Evolutionary conservation across 768 basidiomycete species (phyloP).

Genomic region (Tricholoma flavovirens): DNA sequence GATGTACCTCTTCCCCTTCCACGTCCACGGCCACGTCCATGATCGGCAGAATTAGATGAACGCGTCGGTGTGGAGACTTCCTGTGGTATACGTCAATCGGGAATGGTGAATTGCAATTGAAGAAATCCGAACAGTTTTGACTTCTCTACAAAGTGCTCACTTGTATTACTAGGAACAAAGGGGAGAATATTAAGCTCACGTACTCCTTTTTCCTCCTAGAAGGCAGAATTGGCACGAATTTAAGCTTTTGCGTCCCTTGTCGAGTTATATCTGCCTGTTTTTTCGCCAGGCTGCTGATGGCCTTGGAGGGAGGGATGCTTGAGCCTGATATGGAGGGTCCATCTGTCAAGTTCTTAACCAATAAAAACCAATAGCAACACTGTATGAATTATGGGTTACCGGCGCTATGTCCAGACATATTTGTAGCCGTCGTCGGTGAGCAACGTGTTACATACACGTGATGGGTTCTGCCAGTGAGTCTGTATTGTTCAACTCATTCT

Average conservation of each 20-base stretch:
- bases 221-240: slow-evolving; percentile 75
- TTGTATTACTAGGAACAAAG: slow-evolving; percentile 1
- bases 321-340: slow-evolving; percentile 28
- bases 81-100: slow-evolving; percentile 26
- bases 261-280: slow-evolving; percentile 66
- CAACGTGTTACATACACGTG: neutral
- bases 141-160: slow-evolving; percentile 40
- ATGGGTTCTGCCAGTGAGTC: neutral
- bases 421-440: neutral
- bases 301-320: slow-evolving; percentile 42
- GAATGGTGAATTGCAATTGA: neutral
- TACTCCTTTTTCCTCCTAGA: slow-evolving; percentile 77
- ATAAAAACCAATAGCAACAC: neutral
- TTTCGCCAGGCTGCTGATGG: slow-evolving; percentile 73
- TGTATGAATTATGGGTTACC: neutral
- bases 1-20: slow-evolving; percentile 50
- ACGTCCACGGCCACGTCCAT: slow-evolving; percentile 43
- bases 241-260: slow-evolving; percentile 70
- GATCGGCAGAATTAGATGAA: slow-evolving; percentile 28
- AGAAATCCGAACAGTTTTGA: slow-evolving; percentile 49
- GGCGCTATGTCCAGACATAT: slow-evolving; percentile 18
- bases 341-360: slow-evolving; percentile 20
- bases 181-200: slow-evolving; percentile 26
- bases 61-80: slow-evolving; percentile 36
- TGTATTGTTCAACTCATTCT: too few relatives aligned